phyloP scores from a whole-genome alignment of 371 early-diverging fungal species.

The Nematocida sp. region DNA sequence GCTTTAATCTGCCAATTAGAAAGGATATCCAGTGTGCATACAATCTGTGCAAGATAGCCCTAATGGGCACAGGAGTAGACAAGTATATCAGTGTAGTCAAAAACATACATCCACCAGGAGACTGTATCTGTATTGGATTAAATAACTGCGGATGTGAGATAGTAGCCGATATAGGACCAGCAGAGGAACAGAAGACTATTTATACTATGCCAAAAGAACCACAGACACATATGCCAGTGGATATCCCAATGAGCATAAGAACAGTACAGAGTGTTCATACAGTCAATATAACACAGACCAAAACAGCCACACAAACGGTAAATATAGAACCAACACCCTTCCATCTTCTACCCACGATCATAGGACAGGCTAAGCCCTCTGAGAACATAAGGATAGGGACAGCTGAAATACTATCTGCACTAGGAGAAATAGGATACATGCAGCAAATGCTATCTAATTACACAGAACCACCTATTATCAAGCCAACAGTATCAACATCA shows the following conservation, averaged over 20 bases:
- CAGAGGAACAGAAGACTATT: no score
- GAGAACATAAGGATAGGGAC: neutral
- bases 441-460: no score
- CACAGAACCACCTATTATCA: neutral
- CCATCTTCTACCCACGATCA: no score
- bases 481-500: neutral
- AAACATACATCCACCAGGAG: constrained; percentile 25
- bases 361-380: no score
- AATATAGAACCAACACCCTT: no score
- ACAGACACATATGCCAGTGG: no score
- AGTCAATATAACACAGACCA: no score
- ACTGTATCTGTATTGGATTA: constrained; percentile 32
- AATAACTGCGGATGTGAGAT: constrained; percentile 26
- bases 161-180: neutral
- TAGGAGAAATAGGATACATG: no score
- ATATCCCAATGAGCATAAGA: no score
- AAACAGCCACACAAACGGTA: no score
- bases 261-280: no score
- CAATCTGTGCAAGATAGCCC: constrained; percentile 41
- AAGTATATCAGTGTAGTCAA: constrained; percentile 19
- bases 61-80: neutral
- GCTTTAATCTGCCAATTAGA: constrained; percentile 54
- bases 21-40: constrained; percentile 47
- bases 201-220: no score
- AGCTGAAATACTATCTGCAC: neutral